Conservation (phyloP, 306 rosid genomes). For the Quercus bicolor region DNA sequence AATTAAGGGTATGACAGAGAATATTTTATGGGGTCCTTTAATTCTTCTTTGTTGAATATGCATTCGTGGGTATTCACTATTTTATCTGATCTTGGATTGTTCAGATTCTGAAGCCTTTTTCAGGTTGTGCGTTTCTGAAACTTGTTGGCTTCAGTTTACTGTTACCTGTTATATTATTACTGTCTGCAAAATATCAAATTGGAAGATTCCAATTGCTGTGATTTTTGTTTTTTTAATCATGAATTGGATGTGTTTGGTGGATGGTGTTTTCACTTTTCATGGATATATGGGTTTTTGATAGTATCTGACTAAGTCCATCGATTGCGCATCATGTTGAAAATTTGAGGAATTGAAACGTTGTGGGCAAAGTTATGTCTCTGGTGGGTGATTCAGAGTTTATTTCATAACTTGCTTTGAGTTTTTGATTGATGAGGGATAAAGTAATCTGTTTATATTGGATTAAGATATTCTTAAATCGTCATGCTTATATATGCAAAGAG, state of each 20-base stretch:
- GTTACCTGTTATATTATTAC: slow-evolving; percentile 4
- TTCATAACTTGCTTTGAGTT: slow-evolving; percentile 9
- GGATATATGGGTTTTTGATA: background rate
- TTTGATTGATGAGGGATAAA: slow-evolving; percentile 3
- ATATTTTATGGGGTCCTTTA: slow-evolving; percentile 23
- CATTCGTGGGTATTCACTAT: slow-evolving; percentile 35
- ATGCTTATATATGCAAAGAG: background rate
- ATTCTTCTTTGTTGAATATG: slow-evolving; percentile 37
- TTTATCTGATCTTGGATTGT: slow-evolving; percentile 53
- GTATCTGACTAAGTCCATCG: slow-evolving; percentile 25
- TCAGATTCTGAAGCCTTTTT: slow-evolving; percentile 38
- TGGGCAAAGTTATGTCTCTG: slow-evolving; percentile 10
- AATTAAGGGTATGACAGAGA: slow-evolving; percentile 20
- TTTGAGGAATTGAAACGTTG: slow-evolving; percentile 16
- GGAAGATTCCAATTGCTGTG: slow-evolving; percentile 24
- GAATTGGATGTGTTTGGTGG: slow-evolving; percentile 27
- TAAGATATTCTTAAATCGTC: background rate
- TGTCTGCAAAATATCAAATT: slow-evolving; percentile 12
- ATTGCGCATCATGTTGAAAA: slow-evolving; percentile 15
- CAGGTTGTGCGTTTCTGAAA: slow-evolving; percentile 37
- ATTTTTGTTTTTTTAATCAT: slow-evolving; percentile 18
- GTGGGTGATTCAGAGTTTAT: slow-evolving; percentile 16
- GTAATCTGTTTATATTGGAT: background rate
- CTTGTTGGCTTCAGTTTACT: slow-evolving; percentile 9
- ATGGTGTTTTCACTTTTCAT: background rate